Base-by-base conservation (phyloP, 2,329 filamentous ascomycete genomes). In the Fusarium sp. region DNA sequence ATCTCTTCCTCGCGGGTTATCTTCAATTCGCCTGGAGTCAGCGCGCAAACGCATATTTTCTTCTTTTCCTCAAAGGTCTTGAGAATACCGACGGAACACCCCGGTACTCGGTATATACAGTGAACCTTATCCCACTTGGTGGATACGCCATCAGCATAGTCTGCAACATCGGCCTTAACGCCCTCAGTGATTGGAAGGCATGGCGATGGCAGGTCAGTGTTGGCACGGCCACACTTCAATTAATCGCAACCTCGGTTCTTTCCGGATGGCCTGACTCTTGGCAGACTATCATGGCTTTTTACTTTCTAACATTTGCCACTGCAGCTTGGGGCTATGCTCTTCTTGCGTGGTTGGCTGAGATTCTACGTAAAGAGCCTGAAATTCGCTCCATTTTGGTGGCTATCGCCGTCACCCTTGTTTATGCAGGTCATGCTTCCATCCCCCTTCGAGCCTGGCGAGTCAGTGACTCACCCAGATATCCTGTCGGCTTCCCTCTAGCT, bases 121-220 rank as follows among this genome's bases (percentile, higher is more conserved):
- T 88, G 50, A 87, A 86, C 52, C 82, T 83, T 18, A 84, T 85
- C 38, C 84, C 84, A 0, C 82, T 84, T 0, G 80, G 80, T 0
- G 82, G 77, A 3, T 80, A 77, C 23, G 77, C 69, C 6, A 68
- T 78, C 8, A 76, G 78, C 29, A 70, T 88, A 2, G 78, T 88
- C 7, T 82, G 82, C 10, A 89, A 75, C 79, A 20, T 88, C 83
- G 68, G 87, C 80, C 18, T 89, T 82, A 85, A 82, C 78, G 20
- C 88, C 81, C 13, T 88, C 84, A 75, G 81, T 79, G 8, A 76
- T 84, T 52, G 85, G 85, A 29, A 78, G 9, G 57, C 44, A 4
- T 74, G 77, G 24, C 78, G 86, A 13, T 87, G 85, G 85, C 87
- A 86, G 2, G 80, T 86, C 1, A 83, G 86, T 41, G 73, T 88